phyloP scores from a whole-genome alignment of 257 asterid species.

The Agastache rugosa region DNA sequence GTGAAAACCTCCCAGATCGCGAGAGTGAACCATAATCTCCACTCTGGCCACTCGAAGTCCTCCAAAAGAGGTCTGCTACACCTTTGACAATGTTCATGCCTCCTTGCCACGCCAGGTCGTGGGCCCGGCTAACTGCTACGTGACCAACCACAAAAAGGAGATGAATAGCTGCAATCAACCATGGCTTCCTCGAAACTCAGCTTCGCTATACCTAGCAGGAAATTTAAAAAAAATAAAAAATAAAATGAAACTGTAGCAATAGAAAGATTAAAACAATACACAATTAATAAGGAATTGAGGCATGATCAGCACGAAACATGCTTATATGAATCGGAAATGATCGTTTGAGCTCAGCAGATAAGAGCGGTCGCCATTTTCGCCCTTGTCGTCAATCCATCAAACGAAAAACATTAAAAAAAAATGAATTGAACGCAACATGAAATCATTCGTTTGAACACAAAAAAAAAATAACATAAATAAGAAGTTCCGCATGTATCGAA shows the following conservation, averaged over 20 bases:
- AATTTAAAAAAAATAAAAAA: not conserved
- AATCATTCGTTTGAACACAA: not conserved
- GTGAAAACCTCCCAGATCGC: conserved; percentile 64
- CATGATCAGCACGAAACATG: conserved; percentile 31
- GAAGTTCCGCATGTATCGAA: conserved; percentile 16
- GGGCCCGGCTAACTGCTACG: conserved; percentile 46
- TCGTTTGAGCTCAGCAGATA: not conserved
- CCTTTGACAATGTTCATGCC: conserved; percentile 94
- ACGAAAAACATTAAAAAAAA: not conserved
- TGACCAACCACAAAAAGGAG: conserved; percentile 40
- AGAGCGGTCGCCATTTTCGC: not conserved
- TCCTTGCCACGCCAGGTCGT: conserved; percentile 44
- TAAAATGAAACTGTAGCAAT: not conserved
- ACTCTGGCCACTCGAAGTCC: conserved; percentile 72
- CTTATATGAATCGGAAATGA: conserved; percentile 10
- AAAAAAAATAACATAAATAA: conserved; percentile 1
- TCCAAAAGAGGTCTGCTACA: conserved; percentile 90
- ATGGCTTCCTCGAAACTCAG: conserved; percentile 42
- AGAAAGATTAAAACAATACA: not conserved
- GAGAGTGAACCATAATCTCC: conserved; percentile 58
- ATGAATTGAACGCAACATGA: conserved; percentile 25
- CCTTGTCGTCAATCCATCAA: conserved; percentile 28
- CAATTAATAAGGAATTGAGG: conserved; percentile 6
- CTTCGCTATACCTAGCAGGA: conserved; percentile 25
- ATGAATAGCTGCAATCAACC: conserved; percentile 45